phyloP scores from a whole-genome alignment of 2,329 filamentous ascomycete genomes.

The Xylaria sp. region DNA sequence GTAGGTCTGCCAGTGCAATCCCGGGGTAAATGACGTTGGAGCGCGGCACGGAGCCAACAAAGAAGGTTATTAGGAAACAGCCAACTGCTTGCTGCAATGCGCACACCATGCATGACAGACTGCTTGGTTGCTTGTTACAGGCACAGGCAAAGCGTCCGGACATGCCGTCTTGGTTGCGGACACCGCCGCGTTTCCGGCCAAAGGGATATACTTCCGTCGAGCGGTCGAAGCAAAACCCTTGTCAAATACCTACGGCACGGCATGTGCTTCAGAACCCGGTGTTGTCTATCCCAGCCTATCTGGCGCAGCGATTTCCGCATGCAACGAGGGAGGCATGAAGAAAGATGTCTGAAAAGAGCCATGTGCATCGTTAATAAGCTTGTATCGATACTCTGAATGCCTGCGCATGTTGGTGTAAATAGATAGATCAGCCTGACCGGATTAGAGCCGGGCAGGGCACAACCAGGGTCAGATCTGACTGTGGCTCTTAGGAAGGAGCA shows the following conservation, averaged over 20 bases:
- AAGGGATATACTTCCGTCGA: slow-evolving; percentile 28
- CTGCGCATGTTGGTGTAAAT: not conserved
- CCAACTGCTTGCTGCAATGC: slow-evolving; percentile 2
- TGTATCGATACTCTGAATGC: not conserved
- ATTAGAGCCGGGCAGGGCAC: not conserved
- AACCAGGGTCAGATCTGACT: not conserved
- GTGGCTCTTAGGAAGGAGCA: not conserved
- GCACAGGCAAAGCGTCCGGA: not conserved
- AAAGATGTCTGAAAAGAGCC: not conserved
- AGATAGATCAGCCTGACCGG: not conserved
- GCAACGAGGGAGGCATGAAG: not conserved
- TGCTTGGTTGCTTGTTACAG: not conserved
- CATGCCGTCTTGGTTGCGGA: slow-evolving; percentile 18
- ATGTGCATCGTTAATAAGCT: not conserved
- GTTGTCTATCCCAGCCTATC: not conserved
- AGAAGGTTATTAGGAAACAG: not conserved
- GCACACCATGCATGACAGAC: not conserved
- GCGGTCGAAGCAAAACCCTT: slow-evolving; percentile 8
- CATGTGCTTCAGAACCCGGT: not conserved
- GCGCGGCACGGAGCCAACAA: not conserved
- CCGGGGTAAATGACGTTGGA: not conserved
- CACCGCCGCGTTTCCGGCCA: slow-evolving; percentile 2
- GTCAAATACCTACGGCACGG: slow-evolving; percentile 2
- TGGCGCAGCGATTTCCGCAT: not conserved
- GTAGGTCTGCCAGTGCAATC: not conserved